A percentile compares a stretch with the other conserved stretches of the same genome.
phyloP scores from a whole-genome alignment of 2,329 filamentous ascomycete species.

The Phaeosphaeria sp. region DNA sequence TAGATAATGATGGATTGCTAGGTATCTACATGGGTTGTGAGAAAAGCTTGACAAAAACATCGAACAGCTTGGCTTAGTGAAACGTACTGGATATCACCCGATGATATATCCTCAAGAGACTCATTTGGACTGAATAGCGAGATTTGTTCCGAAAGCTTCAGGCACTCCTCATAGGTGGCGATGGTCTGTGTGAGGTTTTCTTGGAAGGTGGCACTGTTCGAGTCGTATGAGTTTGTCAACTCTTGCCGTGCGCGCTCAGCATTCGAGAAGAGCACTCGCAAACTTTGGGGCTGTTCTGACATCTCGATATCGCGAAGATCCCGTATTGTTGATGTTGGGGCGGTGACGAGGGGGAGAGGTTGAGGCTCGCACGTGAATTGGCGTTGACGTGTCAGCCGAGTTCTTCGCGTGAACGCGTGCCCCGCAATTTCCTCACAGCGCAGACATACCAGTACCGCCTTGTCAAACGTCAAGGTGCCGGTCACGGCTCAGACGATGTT shows the following conservation, averaged over 20 bases:
- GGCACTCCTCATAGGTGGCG: constrained; percentile 74
- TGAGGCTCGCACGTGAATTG: constrained; percentile 31
- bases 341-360: constrained; percentile 4
- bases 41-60: too few species aligned
- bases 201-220: constrained; percentile 70
- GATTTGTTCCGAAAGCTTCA: constrained; percentile 71
- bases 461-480: neutral
- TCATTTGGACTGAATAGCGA: constrained; percentile 93
- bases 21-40: constrained; percentile 60
- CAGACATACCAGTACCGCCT: neutral
- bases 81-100: constrained; percentile 77
- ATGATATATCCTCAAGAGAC: constrained; percentile 82
- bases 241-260: constrained; percentile 63
- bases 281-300: constrained; percentile 59
- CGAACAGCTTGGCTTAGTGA: neutral
- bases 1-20: constrained; percentile 78
- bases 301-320: constrained; percentile 12
- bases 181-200: constrained; percentile 72
- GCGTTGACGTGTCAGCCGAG: constrained; percentile 28
- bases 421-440: constrained; percentile 13
- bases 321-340: constrained; percentile 3
- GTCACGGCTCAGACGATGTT: neutral
- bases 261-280: constrained; percentile 61
- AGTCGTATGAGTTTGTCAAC: constrained; percentile 70
- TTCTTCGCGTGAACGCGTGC: constrained; percentile 18